phyloP scores from a whole-genome alignment of 306 rosid genomes.

The Prunus mume region DNA sequence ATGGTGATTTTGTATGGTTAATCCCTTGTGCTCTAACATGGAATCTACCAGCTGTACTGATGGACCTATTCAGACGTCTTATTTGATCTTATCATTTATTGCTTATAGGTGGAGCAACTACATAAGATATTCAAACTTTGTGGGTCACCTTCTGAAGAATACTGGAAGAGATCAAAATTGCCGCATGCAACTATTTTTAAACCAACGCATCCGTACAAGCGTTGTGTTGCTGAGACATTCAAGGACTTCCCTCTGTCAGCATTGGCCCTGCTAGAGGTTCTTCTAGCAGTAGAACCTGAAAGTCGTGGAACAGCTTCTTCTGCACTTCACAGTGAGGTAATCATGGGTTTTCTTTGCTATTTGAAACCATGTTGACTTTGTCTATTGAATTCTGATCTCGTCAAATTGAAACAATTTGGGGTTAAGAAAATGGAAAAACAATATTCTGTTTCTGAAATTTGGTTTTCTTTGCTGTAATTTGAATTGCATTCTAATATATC shows the following conservation, averaged over 20 bases:
- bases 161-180: slow-evolving; percentile 78
- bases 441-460: background rate
- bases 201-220: slow-evolving; percentile 78
- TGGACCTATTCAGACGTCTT: background rate
- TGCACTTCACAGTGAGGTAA: slow-evolving; percentile 78
- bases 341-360: slow-evolving; percentile 14
- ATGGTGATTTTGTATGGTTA: background rate
- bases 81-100: slow-evolving; percentile 16
- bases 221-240: slow-evolving; percentile 61
- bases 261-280: slow-evolving; percentile 59
- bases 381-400: background rate
- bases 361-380: background rate
- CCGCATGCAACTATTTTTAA: slow-evolving; percentile 79
- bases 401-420: background rate
- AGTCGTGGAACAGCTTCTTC: slow-evolving; percentile 69
- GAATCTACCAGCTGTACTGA: background rate
- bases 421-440: background rate
- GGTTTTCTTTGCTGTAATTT: background rate
- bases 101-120: slow-evolving; percentile 80
- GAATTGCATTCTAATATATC: background rate
- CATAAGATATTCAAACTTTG: slow-evolving; percentile 92
- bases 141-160: slow-evolving; percentile 87
- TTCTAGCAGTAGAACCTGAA: slow-evolving; percentile 77
- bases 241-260: slow-evolving; percentile 61
- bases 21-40: background rate